Evolutionary conservation across 345 rosid species (phyloP).

Genomic region (Psidium guajava): DNA sequence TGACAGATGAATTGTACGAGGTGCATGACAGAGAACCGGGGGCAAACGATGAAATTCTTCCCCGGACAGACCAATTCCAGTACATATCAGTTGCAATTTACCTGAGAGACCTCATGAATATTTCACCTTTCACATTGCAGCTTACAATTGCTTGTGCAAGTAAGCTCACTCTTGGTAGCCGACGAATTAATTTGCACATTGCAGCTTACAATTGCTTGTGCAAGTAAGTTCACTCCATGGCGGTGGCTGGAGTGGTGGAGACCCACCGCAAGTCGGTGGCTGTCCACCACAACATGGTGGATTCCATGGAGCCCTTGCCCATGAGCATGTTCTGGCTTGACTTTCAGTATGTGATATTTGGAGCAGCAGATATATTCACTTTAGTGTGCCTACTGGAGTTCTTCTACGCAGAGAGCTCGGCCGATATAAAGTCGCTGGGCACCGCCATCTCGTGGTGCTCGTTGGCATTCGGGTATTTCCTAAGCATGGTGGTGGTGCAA

Average conservation of each 20-base stretch:
- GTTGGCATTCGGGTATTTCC: slow-evolving; percentile 41
- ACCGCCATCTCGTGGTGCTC: slow-evolving; percentile 48
- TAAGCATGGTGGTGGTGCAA: slow-evolving; percentile 40
- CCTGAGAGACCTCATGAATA: background rate
- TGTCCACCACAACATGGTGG: slow-evolving; percentile 31
- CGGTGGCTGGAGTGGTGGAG: slow-evolving; percentile 42
- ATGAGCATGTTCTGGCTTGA: slow-evolving; percentile 55
- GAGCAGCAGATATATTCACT: slow-evolving; percentile 52
- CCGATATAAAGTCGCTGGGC: slow-evolving; percentile 39
- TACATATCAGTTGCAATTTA: background rate
- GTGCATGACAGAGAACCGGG: slow-evolving; percentile 28
- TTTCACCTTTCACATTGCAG: background rate
- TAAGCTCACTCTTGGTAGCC: background rate
- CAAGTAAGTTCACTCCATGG: too few relatives aligned
- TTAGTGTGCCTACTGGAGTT: slow-evolving; percentile 49
- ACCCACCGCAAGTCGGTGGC: slow-evolving; percentile 36
- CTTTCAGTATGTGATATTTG: slow-evolving; percentile 37
- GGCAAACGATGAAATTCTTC: slow-evolving; percentile 20
- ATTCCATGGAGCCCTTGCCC: slow-evolving; percentile 37
- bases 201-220: too few relatives aligned
- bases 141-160: background rate
- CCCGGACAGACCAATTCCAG: slow-evolving; percentile 47
- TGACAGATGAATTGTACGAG: slow-evolving; percentile 31
- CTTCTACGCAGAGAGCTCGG: slow-evolving; percentile 47
- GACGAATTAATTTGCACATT: background rate